Evolutionary conservation across 768 basidiomycete genomes (phyloP), one percentile per base, ranked within the genome.

Genomic region (Lactarius sp.): DNA sequence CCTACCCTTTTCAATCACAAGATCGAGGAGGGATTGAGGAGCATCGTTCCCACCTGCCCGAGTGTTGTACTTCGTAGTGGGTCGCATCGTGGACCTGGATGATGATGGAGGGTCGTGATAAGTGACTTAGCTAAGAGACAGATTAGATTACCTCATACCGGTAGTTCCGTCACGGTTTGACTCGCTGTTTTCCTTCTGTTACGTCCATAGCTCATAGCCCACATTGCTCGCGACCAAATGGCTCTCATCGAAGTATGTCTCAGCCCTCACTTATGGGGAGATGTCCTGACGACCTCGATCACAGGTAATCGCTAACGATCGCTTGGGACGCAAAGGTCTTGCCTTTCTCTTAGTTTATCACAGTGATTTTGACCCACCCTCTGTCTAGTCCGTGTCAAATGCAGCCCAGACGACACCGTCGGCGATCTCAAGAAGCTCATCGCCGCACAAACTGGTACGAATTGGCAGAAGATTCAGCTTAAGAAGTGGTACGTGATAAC

Each of bases 371-470:
- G 33, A 59, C 54, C 27, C 44, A 46, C 22, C 9, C 27, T 62
- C 37, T 22, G 4, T 56, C 34, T 66, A 97, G 95, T 97, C 65
- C 89, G 92, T 68, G 93, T 98, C 71, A 97, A 98, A 76, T 97
- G 95, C 78, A 88, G 87, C 74, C 84, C 92, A 5, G 87, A 96
- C 14, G 97, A 99, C 73, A 98, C 97, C 1, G 92, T 99, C 41
- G 96, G 96, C 47, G 96, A 98, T 73, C 80, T 99, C 66, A 98
- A 98, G 83, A 90, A 89, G 75, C 86, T 99, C 64, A 98, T 99
- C 69, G 96, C 89, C 2, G 96, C 94, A 0, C 97, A 99, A 75
- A 97, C 85, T 0, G 97, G 97, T 59, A 97, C 96, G 16, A 85
- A 92, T 71, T 70, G 77, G 4, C 77, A 75, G 39, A 98, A 96